phyloP scores from a whole-genome alignment of 1,139 yeast genomes.

The Petasospora fabianii region DNA sequence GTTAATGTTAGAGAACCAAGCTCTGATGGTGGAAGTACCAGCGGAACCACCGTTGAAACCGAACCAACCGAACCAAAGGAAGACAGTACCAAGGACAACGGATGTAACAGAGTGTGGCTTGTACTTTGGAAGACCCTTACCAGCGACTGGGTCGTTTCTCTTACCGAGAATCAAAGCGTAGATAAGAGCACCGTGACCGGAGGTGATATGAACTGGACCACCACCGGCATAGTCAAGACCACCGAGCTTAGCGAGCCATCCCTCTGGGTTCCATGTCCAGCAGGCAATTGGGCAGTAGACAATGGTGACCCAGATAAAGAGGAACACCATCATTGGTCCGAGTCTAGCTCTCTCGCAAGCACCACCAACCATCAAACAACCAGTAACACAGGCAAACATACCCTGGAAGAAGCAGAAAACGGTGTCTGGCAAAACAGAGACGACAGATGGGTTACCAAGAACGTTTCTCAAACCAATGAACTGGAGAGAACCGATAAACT shows the following conservation, averaged over 20 bases:
- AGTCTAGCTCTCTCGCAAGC: slow-evolving; percentile 97
- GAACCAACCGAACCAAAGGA: slow-evolving; percentile 98
- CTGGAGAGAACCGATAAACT: slow-evolving; percentile 73
- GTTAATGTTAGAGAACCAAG: slow-evolving; percentile 90
- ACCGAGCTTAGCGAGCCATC: slow-evolving; percentile 83
- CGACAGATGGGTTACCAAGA: slow-evolving; percentile 75
- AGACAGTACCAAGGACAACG: slow-evolving; percentile 88
- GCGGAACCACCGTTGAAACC: slow-evolving; percentile 98
- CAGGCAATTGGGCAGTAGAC: slow-evolving; percentile 93
- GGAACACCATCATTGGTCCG: slow-evolving; percentile 92
- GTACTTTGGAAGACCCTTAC: slow-evolving; percentile 73
- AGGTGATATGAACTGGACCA: slow-evolving; percentile 93
- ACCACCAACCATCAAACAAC: slow-evolving; percentile 92
- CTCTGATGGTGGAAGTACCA: slow-evolving; percentile 85
- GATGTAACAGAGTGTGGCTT: slow-evolving; percentile 89
- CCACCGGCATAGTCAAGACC: slow-evolving; percentile 97
- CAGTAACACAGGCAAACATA: slow-evolving; percentile 92
- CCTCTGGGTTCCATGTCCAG: slow-evolving; percentile 95
- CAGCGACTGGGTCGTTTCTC: slow-evolving; percentile 78
- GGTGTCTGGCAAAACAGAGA: slow-evolving; percentile 72
- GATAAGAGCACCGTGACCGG: slow-evolving; percentile 93
- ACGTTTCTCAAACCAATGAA: slow-evolving; percentile 79
- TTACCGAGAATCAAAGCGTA: slow-evolving; percentile 89
- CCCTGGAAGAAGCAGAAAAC: slow-evolving; percentile 90
- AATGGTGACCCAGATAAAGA: slow-evolving; percentile 92